These are phyloP conservation scores for Allomyces javanicus DNA, from an alignment of 192 early-diverging fungal species.

Conservation along the genomic window DNA sequence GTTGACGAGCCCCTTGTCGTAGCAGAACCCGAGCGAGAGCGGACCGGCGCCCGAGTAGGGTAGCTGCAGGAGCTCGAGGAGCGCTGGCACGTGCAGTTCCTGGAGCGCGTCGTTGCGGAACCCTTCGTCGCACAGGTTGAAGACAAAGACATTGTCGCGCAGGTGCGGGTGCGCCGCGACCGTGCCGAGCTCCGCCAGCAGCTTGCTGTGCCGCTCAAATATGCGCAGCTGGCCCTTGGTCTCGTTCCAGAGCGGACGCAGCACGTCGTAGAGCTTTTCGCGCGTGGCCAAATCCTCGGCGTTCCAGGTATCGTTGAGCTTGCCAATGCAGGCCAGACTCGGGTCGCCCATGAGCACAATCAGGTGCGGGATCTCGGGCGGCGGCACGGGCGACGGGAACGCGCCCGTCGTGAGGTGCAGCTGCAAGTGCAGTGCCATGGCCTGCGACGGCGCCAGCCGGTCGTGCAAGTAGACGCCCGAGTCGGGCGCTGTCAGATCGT, in stretches of 20 bases:
- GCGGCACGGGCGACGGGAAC: background rate
- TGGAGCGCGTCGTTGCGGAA: conserved; percentile 30
- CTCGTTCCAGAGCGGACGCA: conserved; percentile 10
- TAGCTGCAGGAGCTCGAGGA: conserved; percentile 23
- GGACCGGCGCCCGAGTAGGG: conserved; percentile 35
- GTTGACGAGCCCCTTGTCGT: conserved; percentile 36
- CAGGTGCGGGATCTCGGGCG: conserved; percentile 3
- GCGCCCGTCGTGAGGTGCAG: too few relatives aligned
- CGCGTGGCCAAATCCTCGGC: conserved; percentile 27
- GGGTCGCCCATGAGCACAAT: conserved; percentile 29
- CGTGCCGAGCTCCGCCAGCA: background rate
- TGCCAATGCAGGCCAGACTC: conserved; percentile 21
- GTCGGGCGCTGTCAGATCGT: too few relatives aligned
- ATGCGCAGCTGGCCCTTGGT: conserved; percentile 2
- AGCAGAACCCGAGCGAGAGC: conserved; percentile 29
- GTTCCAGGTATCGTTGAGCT: conserved; percentile 38
- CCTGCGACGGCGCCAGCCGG: too few relatives aligned
- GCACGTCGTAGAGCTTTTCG: conserved; percentile 10
- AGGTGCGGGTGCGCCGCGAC: conserved; percentile 4
- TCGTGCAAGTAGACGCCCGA: too few relatives aligned
- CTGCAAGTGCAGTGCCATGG: too few relatives aligned
- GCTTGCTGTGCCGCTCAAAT: background rate
- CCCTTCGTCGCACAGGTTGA: conserved; percentile 39
- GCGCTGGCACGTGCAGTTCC: conserved; percentile 31
- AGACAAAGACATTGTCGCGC: conserved; percentile 11